These are phyloP conservation scores for Leccinum incarnatum DNA, from an alignment of 768 basidiomycete genomes.

Conservation along the genomic window DNA sequence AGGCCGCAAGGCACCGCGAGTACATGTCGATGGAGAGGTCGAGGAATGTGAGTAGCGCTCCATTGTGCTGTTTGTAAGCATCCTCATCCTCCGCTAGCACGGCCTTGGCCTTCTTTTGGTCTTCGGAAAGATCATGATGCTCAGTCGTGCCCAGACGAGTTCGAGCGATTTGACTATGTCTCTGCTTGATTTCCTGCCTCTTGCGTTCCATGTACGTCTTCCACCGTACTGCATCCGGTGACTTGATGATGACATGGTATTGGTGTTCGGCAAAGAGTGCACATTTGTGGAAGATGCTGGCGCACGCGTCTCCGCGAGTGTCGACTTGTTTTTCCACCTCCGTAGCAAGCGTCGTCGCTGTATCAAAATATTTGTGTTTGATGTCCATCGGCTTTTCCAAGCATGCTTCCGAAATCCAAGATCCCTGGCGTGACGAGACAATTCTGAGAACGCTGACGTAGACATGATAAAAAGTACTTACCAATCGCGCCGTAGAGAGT, in stretches of 20 bases:
- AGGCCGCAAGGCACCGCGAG: slow-evolving; percentile 65
- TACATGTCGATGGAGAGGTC: slow-evolving; percentile 82
- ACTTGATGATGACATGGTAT: slow-evolving; percentile 66
- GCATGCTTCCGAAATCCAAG: slow-evolving; percentile 88
- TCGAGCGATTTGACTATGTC: slow-evolving; percentile 37
- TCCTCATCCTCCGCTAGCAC: slow-evolving; percentile 54
- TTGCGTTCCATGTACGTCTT: slow-evolving; percentile 75
- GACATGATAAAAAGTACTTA: slow-evolving; percentile 32
- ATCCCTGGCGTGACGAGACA: slow-evolving; percentile 52
- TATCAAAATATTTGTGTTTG: slow-evolving; percentile 63
- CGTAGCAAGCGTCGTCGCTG: slow-evolving; percentile 44
- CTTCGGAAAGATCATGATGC: slow-evolving; percentile 33
- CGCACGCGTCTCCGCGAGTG: slow-evolving; percentile 34
- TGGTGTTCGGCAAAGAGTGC: slow-evolving; percentile 90
- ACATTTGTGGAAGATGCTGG: slow-evolving; percentile 72
- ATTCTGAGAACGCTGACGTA: not conserved
- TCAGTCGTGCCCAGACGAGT: slow-evolving; percentile 18
- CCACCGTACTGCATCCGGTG: slow-evolving; percentile 67
- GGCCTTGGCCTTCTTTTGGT: slow-evolving; percentile 42
- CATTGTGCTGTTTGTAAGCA: slow-evolving; percentile 39
- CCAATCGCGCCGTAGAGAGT: slow-evolving; percentile 61
- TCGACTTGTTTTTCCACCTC: slow-evolving; percentile 22
- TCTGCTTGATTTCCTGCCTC: slow-evolving; percentile 59
- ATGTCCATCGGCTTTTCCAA: slow-evolving; percentile 77
- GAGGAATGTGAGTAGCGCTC: slow-evolving; percentile 60